A percentile compares a stretch with the other conserved stretches of the same genome.
Conservation (phyloP, 75 land plant genomes). For the Adiantum capillusveneris region DNA sequence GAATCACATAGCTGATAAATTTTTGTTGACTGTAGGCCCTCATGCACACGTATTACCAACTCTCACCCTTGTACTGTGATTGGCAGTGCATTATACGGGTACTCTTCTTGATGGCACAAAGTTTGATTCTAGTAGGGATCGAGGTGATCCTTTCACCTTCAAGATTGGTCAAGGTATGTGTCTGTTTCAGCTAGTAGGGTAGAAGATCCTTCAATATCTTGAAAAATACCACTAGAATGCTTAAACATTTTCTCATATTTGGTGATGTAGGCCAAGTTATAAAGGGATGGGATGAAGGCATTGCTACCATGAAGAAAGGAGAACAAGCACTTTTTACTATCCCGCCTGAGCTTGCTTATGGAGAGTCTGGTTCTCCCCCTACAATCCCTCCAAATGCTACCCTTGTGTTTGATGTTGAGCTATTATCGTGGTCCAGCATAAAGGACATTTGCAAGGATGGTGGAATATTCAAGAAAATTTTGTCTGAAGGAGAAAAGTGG, state of each 20-base stretch:
- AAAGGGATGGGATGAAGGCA: constrained; percentile 71
- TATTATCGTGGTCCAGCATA: constrained; percentile 65
- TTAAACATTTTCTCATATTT: too few species aligned
- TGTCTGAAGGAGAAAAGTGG: constrained; percentile 47
- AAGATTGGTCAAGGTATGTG: constrained; percentile 64
- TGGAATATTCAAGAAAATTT: constrained; percentile 52
- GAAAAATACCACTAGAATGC: too few species aligned
- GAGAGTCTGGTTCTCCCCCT: constrained; percentile 52
- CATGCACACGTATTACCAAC: too few species aligned
- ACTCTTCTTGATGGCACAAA: constrained; percentile 48
- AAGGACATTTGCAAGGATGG: constrained; percentile 60
- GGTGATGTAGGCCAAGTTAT: constrained; percentile 46
- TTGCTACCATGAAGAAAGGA: constrained; percentile 77
- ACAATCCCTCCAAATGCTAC: constrained; percentile 71
- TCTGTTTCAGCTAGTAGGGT: too few species aligned
- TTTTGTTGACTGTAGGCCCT: too few species aligned
- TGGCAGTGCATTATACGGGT: constrained; percentile 53
- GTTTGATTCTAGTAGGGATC: constrained; percentile 56
- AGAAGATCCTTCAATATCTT: too few species aligned
- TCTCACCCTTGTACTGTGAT: too few species aligned
- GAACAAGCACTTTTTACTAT: constrained; percentile 69
- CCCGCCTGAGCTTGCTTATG: constrained; percentile 68
- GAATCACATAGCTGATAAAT: too few species aligned
- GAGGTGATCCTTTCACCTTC: constrained; percentile 52
- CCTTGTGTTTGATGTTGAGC: constrained; percentile 68